These are phyloP conservation scores for Solanum lignicaule DNA, from an alignment of 257 asterid genomes.

Conservation along the genomic window DNA sequence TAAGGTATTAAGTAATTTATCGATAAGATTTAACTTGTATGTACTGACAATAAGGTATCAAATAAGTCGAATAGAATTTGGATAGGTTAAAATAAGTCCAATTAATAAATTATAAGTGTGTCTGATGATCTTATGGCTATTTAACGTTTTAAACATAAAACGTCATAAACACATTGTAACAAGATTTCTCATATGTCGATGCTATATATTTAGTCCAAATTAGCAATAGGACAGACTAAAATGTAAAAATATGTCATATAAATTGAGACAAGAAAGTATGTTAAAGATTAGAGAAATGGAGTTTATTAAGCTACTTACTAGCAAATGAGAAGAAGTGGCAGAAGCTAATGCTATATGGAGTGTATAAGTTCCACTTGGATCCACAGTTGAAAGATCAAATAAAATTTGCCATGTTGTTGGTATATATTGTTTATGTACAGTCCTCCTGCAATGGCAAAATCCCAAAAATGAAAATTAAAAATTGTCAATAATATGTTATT, in stretches of 20 bases:
- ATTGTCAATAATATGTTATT: background rate
- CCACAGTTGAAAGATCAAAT: slow-evolving; percentile 22
- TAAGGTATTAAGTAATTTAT: background rate
- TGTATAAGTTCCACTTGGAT: slow-evolving; percentile 31
- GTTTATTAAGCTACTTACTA: slow-evolving; percentile 14
- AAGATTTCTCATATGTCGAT: too few species aligned
- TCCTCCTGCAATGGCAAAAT: background rate
- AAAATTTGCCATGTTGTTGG: slow-evolving; percentile 58
- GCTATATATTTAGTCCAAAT: background rate
- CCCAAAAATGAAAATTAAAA: background rate
- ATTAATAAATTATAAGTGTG: background rate
- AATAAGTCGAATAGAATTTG: too few species aligned
- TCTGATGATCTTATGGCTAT: too few species aligned
- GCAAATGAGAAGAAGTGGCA: slow-evolving; percentile 31
- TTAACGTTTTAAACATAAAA: background rate
- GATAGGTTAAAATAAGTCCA: background rate
- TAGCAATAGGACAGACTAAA: too few species aligned
- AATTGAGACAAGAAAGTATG: too few species aligned
- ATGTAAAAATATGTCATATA: too few species aligned
- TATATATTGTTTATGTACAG: slow-evolving; percentile 5
- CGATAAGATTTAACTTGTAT: background rate
- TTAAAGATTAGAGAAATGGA: background rate
- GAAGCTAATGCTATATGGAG: slow-evolving; percentile 68
- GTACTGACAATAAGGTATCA: background rate
- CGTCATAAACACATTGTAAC: background rate